These are phyloP conservation scores for Arachis hypogaea DNA, from an alignment of 306 rosid genomes.

Conservation along the genomic window DNA sequence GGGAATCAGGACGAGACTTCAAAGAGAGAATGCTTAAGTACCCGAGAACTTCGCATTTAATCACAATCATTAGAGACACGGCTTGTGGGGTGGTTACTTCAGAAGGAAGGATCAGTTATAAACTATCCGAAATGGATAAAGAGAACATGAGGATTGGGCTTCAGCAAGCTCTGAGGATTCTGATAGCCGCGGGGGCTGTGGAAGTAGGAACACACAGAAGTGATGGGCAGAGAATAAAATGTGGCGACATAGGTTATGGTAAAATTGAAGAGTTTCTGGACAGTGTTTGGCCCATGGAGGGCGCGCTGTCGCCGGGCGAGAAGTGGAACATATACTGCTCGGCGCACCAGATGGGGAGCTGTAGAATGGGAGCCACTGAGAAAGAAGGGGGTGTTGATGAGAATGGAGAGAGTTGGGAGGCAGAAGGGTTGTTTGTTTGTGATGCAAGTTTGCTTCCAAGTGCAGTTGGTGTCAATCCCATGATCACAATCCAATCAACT, in stretches of 20 bases:
- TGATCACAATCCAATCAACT: slow-evolving; percentile 79
- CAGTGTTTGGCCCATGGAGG: slow-evolving; percentile 42
- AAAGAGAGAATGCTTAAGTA: slow-evolving; percentile 68
- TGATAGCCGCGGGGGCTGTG: slow-evolving; percentile 46
- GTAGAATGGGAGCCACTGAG: slow-evolving; percentile 72
- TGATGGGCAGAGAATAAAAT: slow-evolving; percentile 47
- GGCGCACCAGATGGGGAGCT: slow-evolving; percentile 92
- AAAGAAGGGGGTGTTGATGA: slow-evolving; percentile 69
- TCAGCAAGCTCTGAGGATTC: slow-evolving; percentile 41
- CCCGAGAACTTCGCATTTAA: slow-evolving; percentile 66
- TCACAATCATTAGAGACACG: slow-evolving; percentile 63
- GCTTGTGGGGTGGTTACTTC: slow-evolving; percentile 60
- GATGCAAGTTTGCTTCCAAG: slow-evolving; percentile 78
- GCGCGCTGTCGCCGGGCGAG: slow-evolving; percentile 51
- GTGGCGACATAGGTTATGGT: slow-evolving; percentile 18
- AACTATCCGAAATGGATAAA: slow-evolving; percentile 30
- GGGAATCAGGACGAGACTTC: slow-evolving; percentile 70
- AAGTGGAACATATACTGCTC: slow-evolving; percentile 54
- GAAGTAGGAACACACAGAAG: slow-evolving; percentile 52
- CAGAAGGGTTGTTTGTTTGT: slow-evolving; percentile 69
- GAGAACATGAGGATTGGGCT: slow-evolving; percentile 42
- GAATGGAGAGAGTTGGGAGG: slow-evolving; percentile 84
- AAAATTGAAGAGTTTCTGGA: slow-evolving; percentile 44
- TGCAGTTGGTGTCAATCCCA: slow-evolving; percentile 86
- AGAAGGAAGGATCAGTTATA: slow-evolving; percentile 59